These are phyloP conservation scores for Rhodotorula sp. DNA, from an alignment of 1,284 basidiomycete genomes.

Conservation along the genomic window DNA sequence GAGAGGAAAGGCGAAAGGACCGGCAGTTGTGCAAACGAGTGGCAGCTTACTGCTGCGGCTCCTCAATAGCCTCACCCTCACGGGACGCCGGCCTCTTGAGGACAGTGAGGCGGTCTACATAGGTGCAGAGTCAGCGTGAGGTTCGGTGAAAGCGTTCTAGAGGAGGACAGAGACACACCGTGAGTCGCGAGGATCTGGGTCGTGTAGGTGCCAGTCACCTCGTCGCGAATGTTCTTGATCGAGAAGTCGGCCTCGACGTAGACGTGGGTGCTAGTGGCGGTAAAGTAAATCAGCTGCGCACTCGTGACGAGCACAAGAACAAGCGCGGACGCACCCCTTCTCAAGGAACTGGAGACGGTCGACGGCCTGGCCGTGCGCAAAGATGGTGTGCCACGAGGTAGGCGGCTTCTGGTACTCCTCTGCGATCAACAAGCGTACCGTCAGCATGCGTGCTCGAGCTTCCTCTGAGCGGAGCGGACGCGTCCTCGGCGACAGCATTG, in stretches of 20 bases:
- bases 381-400: conserved; percentile 71
- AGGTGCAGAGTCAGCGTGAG: not conserved
- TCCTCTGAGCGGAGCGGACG: not conserved
- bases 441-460: not conserved
- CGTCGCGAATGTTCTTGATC: conserved; percentile 36
- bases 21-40: not conserved
- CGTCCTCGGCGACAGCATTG: too few relatives aligned
- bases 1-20: conserved; percentile 9
- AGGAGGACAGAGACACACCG: conserved; percentile 12
- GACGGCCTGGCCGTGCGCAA: conserved; percentile 66
- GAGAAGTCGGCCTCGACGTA: conserved; percentile 44
- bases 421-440: not conserved
- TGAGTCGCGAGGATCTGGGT: conserved; percentile 32
- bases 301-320: too few relatives aligned
- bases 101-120: conserved; percentile 22
- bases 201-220: conserved; percentile 31
- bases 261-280: conserved; percentile 37
- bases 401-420: conserved; percentile 52
- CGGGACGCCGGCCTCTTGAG: conserved; percentile 21
- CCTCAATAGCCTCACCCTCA: conserved; percentile 19
- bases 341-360: conserved; percentile 64
- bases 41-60: not conserved
- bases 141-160: too few relatives aligned
- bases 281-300: not conserved
- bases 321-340: conserved; percentile 57